Evolutionary conservation across 345 rosid species (phyloP).

Genomic region (Ricinus communis): DNA sequence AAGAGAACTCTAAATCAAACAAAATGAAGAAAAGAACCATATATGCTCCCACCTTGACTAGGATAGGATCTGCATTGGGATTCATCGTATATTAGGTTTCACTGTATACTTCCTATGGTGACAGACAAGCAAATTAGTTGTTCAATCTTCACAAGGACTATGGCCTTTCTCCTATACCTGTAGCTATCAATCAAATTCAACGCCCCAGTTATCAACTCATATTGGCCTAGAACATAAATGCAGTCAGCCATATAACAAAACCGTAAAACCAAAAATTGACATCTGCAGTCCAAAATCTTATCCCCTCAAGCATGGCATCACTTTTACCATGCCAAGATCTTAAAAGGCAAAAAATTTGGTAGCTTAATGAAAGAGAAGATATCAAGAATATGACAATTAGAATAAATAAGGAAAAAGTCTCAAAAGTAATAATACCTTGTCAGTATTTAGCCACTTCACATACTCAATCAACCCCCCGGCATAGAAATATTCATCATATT

Average conservation of each 20-base stretch:
- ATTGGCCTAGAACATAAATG: background rate
- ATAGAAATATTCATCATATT: slow-evolving; percentile 61
- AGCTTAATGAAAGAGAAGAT: slow-evolving; percentile 8
- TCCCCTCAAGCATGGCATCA: background rate
- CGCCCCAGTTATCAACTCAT: background rate
- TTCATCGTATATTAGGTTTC: too few relatives aligned
- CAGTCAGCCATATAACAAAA: background rate
- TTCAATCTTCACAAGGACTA: too few relatives aligned
- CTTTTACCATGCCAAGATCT: background rate
- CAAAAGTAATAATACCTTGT: slow-evolving; percentile 55
- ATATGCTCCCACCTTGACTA: too few relatives aligned
- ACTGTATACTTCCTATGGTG: too few relatives aligned
- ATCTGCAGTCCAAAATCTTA: background rate
- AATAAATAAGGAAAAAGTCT: background rate
- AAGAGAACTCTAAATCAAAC: too few relatives aligned
- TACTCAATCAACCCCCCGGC: slow-evolving; percentile 93
- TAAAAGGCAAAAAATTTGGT: background rate
- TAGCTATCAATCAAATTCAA: background rate
- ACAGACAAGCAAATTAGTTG: too few relatives aligned
- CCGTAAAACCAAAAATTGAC: background rate
- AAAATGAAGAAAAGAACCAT: too few relatives aligned
- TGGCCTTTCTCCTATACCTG: background rate
- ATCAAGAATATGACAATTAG: background rate
- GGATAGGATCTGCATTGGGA: too few relatives aligned
- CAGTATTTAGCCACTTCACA: slow-evolving; percentile 85